A percentile compares a stretch with the other conserved stretches of the same genome.
Evolutionary conservation across 1,139 yeast genomes (phyloP).

Genomic region (Zygoascus hellenicus): DNA sequence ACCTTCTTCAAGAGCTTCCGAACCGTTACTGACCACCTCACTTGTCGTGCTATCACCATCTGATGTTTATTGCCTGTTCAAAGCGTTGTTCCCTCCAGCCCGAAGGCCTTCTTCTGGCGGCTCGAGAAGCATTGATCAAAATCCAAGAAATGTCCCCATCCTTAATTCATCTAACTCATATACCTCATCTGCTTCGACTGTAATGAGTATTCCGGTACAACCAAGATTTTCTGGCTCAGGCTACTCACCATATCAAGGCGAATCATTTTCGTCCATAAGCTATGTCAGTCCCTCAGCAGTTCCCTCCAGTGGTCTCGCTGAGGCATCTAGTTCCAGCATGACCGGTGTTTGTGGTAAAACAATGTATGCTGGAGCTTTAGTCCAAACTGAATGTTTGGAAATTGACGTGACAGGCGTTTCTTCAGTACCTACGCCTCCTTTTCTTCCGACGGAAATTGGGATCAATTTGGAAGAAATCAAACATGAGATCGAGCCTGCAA

Average conservation of each 20-base stretch:
- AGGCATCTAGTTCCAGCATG: neutral
- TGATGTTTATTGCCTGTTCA: constrained; percentile 29
- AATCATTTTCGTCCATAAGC: neutral
- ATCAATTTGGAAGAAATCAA: constrained; percentile 31
- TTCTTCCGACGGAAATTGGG: neutral
- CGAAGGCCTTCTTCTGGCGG: constrained; percentile 12
- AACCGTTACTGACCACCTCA: constrained; percentile 10
- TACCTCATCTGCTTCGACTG: constrained; percentile 3
- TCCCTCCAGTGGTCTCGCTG: neutral
- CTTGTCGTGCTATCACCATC: constrained; percentile 31
- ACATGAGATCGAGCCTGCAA: constrained; percentile 33
- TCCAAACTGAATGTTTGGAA: neutral
- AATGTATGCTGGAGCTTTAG: neutral
- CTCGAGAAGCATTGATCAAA: neutral
- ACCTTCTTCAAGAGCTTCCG: neutral
- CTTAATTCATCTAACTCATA: neutral
- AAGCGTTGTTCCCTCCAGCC: constrained; percentile 28
- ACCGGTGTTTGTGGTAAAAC: neutral
- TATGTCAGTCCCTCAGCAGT: constrained; percentile 7
- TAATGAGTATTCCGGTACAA: neutral
- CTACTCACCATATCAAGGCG: constrained; percentile 5
- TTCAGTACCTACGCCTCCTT: neutral
- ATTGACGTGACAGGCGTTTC: neutral
- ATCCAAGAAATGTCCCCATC: no score
- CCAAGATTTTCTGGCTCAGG: constrained; percentile 5